A percentile compares a stretch with the other conserved stretches of the same genome.
These are phyloP conservation scores for Fallopia convolvulus DNA, from an alignment of 148 eudicot species.

Conservation along the genomic window DNA sequence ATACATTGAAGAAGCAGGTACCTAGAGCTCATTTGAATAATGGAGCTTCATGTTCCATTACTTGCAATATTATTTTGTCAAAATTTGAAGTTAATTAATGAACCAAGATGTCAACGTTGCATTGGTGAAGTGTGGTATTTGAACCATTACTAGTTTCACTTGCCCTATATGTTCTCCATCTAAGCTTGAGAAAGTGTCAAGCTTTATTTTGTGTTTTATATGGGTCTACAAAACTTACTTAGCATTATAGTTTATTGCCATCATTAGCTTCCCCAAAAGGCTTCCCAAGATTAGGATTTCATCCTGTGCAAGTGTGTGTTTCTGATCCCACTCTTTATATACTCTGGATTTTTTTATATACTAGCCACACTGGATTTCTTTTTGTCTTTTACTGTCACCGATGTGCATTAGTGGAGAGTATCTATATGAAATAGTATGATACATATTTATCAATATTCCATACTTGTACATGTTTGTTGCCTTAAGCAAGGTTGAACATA, in stretches of 20 bases:
- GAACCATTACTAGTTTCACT: neutral
- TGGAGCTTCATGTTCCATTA: neutral
- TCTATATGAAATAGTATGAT: neutral
- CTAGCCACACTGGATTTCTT: neutral
- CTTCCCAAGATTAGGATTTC: neutral
- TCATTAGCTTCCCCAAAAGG: neutral
- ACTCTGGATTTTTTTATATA: neutral
- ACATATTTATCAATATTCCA: neutral
- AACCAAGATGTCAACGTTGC: neutral
- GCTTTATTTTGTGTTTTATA: neutral
- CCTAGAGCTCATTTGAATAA: slow-evolving; percentile 5
- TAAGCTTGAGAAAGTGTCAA: neutral
- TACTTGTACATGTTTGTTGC: neutral
- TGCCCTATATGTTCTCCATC: neutral
- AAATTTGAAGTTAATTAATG: neutral
- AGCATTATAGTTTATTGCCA: neutral
- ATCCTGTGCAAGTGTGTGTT: neutral
- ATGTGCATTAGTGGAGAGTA: neutral
- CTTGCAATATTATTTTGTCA: neutral
- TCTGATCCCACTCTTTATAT: neutral
- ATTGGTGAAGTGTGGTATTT: neutral
- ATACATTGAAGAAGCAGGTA: neutral
- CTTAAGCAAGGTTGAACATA: neutral
- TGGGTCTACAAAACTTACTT: neutral
- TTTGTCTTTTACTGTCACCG: neutral